Base-by-base conservation (phyloP, 306 rosid species). In the Senna tora region DNA sequence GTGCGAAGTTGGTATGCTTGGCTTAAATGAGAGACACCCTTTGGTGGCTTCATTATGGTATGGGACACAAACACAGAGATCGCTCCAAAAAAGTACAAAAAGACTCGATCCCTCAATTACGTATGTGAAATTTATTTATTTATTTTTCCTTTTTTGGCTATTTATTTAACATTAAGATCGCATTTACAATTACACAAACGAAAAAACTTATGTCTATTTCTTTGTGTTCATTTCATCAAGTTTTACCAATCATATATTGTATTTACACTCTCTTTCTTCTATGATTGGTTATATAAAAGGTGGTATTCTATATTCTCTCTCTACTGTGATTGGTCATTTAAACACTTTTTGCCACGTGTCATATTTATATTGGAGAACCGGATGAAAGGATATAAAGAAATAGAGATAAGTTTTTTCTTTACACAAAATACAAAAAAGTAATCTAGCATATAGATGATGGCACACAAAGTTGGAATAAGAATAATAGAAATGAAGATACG, bases 381-480 rank as follows among this genome's bases (percentile, higher is more conserved):
- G n/a, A n/a, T n/a, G n/a, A n/a, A n/a, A n/a, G n/a, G n/a, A n/a
- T n/a, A n/a, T n/a, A n/a, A n/a, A n/a, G n/a, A n/a, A n/a, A n/a
- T n/a, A n/a, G n/a, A n/a, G n/a, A n/a, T n/a, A n/a, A n/a, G n/a
- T n/a, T n/a, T n/a, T n/a, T n/a, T n/a, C n/a, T n/a, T 0, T 42
- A 9, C 47, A 38, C 64, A 53, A 5, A 17, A 47, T 45, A 0
- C 68, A 45, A 15, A 45, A 30, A 25, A 20, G 6, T 0, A 25
- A 25, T 1, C n/a, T 33, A 36, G 39, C 39, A 3, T 6, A 9
- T 1, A 9, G 17, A n/a, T 6, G 17, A n/a, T 6, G 10, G 19
- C 14, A 25, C 36, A 41, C 34, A 74, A 41, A 55, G 21, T 9
- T 65, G 34, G 66, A 33, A 67, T 21, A 67, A 22, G 66, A 33